phyloP scores from a whole-genome alignment of 306 rosid genomes.

The Acacia acuminata region DNA sequence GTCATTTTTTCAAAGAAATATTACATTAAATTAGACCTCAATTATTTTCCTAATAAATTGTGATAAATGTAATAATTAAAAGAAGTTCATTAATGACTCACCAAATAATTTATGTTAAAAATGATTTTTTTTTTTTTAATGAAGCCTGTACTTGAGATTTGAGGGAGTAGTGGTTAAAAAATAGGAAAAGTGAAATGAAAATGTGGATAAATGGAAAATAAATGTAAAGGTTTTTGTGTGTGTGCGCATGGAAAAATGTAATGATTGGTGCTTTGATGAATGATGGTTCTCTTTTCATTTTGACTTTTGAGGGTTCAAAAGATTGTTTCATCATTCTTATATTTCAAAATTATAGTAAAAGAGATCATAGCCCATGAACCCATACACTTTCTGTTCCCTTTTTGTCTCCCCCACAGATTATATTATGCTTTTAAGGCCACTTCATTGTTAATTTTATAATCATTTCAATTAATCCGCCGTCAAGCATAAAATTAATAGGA shows the following conservation, averaged over 20 bases:
- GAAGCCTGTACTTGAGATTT: too few species aligned
- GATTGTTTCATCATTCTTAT: not conserved
- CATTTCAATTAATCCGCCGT: not conserved
- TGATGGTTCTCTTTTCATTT: slow-evolving; percentile 56
- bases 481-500: not conserved
- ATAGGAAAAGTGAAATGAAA: not conserved
- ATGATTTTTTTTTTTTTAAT: too few species aligned
- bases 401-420: not conserved
- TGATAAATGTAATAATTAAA: too few species aligned
- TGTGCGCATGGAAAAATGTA: not conserved
- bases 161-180: too few species aligned
- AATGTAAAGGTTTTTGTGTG: too few species aligned
- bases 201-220: not conserved
- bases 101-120: too few species aligned
- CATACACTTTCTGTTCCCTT: not conserved
- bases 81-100: too few species aligned
- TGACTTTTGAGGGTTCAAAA: slow-evolving; percentile 51
- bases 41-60: too few species aligned
- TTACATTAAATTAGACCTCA: too few species aligned
- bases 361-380: not conserved
- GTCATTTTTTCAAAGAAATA: too few species aligned
- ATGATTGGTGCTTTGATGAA: not conserved
- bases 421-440: not conserved
- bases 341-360: too few species aligned
- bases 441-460: too few species aligned